Evolutionary conservation across 768 basidiomycete genomes (phyloP).

Genomic region (Lentinula lateritia): DNA sequence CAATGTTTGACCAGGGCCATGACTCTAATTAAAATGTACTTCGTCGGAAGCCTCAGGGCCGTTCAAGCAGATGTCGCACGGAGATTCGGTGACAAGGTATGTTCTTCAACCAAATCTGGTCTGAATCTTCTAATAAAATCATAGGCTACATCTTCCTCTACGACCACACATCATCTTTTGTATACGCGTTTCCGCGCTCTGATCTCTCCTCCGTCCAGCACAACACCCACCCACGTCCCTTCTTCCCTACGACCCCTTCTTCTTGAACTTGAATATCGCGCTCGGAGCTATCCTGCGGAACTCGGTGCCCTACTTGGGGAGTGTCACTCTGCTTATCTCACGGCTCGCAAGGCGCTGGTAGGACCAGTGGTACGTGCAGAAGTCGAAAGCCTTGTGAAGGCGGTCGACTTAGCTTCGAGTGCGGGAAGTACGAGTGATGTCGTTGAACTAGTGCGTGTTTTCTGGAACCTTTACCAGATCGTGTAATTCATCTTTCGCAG

Average conservation of each 20-base stretch:
- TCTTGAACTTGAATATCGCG: slow-evolving; percentile 79
- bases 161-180: slow-evolving; percentile 61
- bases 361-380: slow-evolving; percentile 68
- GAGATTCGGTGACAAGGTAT: slow-evolving; percentile 70
- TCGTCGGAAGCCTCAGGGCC: slow-evolving; percentile 77
- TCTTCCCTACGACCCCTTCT: slow-evolving; percentile 70
- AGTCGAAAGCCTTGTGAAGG: slow-evolving; percentile 77
- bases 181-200: slow-evolving; percentile 74
- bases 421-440: slow-evolving; percentile 56
- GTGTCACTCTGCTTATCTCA: slow-evolving; percentile 84
- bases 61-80: slow-evolving; percentile 74
- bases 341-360: slow-evolving; percentile 62
- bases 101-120: background rate
- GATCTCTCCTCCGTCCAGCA: background rate
- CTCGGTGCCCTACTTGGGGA: slow-evolving; percentile 75
- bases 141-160: slow-evolving; percentile 62
- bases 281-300: slow-evolving; percentile 75
- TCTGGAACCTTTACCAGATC: background rate
- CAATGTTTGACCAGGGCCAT: slow-evolving; percentile 98
- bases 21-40: slow-evolving; percentile 98
- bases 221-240: slow-evolving; percentile 12
- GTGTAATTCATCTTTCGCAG: slow-evolving; percentile 31
- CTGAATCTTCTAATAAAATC: background rate
- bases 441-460: slow-evolving; percentile 68
- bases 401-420: background rate